Conservation (phyloP, 257 asterid species). For the Solanum clarkiae region DNA sequence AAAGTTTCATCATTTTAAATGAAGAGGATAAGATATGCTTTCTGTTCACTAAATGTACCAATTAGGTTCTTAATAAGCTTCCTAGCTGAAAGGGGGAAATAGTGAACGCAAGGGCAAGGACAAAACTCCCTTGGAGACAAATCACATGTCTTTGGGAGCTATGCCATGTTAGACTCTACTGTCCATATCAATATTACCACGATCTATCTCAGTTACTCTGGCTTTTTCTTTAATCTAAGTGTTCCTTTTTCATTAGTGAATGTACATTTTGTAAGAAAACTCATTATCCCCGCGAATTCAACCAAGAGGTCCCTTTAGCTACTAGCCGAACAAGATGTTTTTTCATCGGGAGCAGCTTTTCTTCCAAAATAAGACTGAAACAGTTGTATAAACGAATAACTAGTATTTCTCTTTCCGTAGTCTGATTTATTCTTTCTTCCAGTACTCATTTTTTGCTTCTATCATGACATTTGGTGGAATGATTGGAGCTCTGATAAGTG, state of each 20-base stretch:
- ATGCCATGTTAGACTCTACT: not conserved
- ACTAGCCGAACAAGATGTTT: not conserved
- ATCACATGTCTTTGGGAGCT: not conserved
- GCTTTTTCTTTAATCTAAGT: not conserved
- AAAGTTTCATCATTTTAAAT: not conserved
- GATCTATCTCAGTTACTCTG: not conserved
- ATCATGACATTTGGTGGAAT: conserved; percentile 14
- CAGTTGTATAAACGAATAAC: not conserved
- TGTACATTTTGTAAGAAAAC: not conserved
- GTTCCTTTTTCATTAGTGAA: not conserved
- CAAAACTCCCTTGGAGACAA: not conserved
- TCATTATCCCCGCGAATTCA: not conserved
- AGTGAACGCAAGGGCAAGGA: not conserved
- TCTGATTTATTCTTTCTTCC: not conserved
- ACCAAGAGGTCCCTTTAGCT: not conserved
- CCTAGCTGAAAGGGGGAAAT: not conserved
- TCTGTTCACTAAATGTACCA: not conserved
- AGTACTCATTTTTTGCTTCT: conserved; percentile 20
- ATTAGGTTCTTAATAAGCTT: not conserved
- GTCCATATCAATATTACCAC: not conserved
- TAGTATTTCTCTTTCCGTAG: not conserved
- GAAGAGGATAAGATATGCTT: not conserved
- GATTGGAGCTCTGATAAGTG: conserved; percentile 17
- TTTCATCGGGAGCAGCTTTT: not conserved
- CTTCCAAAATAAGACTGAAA: not conserved